Evolutionary conservation across 352 stramenopile species (phyloP), one percentile per base, ranked within the genome.

Genomic region (Globisporangium spiculum): DNA sequence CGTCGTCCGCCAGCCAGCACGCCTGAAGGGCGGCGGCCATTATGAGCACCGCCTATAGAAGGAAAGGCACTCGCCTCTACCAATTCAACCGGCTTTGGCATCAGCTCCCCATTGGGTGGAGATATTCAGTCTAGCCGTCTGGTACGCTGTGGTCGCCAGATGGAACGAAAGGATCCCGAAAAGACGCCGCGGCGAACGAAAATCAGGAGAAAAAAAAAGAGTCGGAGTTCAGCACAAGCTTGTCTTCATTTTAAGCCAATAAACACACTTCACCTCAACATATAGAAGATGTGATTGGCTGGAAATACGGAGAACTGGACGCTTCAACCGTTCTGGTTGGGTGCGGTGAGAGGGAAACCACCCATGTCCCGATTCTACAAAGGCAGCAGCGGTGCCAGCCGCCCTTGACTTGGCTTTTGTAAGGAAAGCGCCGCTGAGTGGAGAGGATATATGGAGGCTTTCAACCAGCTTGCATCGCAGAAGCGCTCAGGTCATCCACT

Each of bases 91-190:
- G 53, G 14, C 24, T 27, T 30, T 24, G 22, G 24, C 12, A 36
- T 36, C 14, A 36, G 36, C 14, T 26, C 9, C 30, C 53, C 50
- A 36, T 57, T 57, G 24, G 22, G 52, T 59, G 54, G 54, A 44
- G 27, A 60, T 44, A 60, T 60, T 60, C 54, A 41, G 54, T 60
- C 41, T 41, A 60, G 26, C 54, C 27, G 26, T 36, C 54, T 60
- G 54, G 54, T 32, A 16, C 53, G 18, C 52, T 18, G 22, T 8
- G 24, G 53, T 4, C 26, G 53, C 54, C 54, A 60, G 54, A 30
- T 60, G 54, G 30, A 32, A 32, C 30, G 54, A n/a, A 26, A 60
- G 26, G 54, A 60, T 36, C 54, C 26, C 54, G 54, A 60, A 60
- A 60, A 60, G 54, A 26, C 27, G 26, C 53, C 26, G 27, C 27